Percentiles rank a stretch among this genome's conserved stretches.
Conservation (phyloP, 805 yeast genomes). For the Zygosaccharomyces gambellarensis region DNA sequence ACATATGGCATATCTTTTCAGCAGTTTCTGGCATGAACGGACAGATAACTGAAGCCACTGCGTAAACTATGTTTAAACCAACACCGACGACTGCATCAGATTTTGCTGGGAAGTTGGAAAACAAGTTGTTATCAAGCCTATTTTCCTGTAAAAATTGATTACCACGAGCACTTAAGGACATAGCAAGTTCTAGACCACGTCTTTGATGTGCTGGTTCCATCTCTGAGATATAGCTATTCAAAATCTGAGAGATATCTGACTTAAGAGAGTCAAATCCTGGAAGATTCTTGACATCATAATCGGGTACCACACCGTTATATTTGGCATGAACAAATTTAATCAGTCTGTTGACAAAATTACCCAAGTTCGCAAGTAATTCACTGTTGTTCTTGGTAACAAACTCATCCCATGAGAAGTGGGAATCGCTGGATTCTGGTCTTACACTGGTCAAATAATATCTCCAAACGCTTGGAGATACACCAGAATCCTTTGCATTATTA, state of each 20-base stretch:
- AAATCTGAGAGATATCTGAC: conserved; percentile 56
- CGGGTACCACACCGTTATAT: conserved; percentile 86
- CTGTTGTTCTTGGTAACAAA: conserved; percentile 90
- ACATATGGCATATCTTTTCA: conserved; percentile 62
- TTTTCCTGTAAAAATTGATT: conserved; percentile 94
- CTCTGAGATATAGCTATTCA: conserved; percentile 58
- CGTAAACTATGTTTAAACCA: conserved; percentile 81
- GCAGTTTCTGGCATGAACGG: conserved; percentile 92
- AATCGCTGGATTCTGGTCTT: conserved; percentile 93
- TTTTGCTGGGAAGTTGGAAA: conserved; percentile 66
- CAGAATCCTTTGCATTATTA: conserved; percentile 92
- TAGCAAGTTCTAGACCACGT: conserved; percentile 85
- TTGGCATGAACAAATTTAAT: conserved; percentile 86
- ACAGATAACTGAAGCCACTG: conserved; percentile 72
- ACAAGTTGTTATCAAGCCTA: conserved; percentile 84
- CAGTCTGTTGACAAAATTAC: conserved; percentile 93
- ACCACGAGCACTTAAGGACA: conserved; percentile 89
- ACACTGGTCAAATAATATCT: conserved; percentile 89
- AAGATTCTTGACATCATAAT: conserved; percentile 46
- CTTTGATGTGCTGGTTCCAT: conserved; percentile 79
- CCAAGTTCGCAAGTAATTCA: conserved; percentile 91
- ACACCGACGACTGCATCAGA: conserved; percentile 91
- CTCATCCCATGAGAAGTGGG: conserved; percentile 97
- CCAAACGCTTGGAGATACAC: conserved; percentile 91
- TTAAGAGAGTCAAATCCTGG: conserved; percentile 44